A percentile compares a stretch with the other conserved stretches of the same genome.
These are phyloP conservation scores for Asterochloris erici DNA, from an alignment of 139 green algal genomes.

Conservation along the genomic window DNA sequence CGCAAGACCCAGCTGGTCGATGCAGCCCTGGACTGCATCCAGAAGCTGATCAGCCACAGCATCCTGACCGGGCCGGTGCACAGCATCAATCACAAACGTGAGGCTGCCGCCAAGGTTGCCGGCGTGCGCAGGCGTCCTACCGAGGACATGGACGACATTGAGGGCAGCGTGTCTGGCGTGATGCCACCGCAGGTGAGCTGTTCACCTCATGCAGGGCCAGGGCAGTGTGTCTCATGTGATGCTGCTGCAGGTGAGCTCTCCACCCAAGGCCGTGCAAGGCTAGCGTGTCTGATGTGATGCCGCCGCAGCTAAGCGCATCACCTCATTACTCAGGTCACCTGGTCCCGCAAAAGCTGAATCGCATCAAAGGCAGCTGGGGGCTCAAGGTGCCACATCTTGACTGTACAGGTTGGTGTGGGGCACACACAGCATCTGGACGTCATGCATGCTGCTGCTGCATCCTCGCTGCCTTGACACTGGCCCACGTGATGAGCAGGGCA, in stretches of 20 bases:
- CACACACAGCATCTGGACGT: too few relatives aligned
- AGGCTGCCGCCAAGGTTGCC: slow-evolving; percentile 5
- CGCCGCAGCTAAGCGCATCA: not conserved
- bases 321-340: too few relatives aligned
- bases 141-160: slow-evolving; percentile 24
- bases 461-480: too few relatives aligned
- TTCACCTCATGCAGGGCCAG: not conserved
- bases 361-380: too few relatives aligned
- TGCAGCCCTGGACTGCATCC: slow-evolving; percentile 80
- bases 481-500: too few relatives aligned
- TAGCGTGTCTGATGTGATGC: not conserved
- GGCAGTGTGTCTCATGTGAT: not conserved
- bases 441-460: too few relatives aligned
- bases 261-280: not conserved
- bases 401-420: too few relatives aligned
- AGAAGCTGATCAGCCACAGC: slow-evolving; percentile 86
- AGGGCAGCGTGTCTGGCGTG: slow-evolving; percentile 8
- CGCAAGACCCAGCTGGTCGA: slow-evolving; percentile 71
- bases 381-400: too few relatives aligned
- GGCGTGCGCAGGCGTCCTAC: slow-evolving; percentile 27
- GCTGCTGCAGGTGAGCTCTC: not conserved
- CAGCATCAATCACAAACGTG: slow-evolving; percentile 31
- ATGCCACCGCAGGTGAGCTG: slow-evolving; percentile 22
- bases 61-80: slow-evolving; percentile 50
- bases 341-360: too few relatives aligned